Conservation (phyloP, 768 basidiomycete species). For the Pleurotus djamor region DNA sequence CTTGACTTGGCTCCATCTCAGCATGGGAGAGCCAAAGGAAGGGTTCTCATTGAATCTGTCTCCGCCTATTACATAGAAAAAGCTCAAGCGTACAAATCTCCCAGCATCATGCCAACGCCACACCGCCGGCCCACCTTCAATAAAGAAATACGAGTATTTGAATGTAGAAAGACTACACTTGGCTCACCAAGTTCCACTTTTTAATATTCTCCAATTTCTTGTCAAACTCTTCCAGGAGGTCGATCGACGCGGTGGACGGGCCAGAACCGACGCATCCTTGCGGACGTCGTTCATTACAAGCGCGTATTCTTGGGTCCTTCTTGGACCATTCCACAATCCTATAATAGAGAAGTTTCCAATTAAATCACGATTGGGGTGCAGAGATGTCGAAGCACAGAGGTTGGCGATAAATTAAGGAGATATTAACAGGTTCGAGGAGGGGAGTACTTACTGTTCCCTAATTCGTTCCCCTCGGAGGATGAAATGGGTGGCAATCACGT, state of each 20-base stretch:
- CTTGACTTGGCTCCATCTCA: no score
- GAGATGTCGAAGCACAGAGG: not conserved
- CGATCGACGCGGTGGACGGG: conserved; percentile 8
- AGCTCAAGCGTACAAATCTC: not conserved
- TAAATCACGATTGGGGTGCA: not conserved
- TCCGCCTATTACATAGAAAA: not conserved
- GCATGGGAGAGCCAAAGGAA: not conserved
- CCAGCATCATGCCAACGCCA: not conserved
- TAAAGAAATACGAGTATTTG: not conserved
- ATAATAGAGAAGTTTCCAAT: not conserved
- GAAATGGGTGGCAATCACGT: conserved; percentile 11
- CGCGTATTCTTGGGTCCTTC: conserved; percentile 21
- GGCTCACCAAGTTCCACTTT: conserved; percentile 17
- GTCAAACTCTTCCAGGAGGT: conserved; percentile 35
- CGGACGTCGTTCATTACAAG: conserved; percentile 12
- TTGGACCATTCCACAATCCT: conserved; percentile 34
- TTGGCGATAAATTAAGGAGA: not conserved
- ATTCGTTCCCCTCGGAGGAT: conserved; percentile 6
- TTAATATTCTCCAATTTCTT: conserved; percentile 29
- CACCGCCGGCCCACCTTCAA: not conserved
- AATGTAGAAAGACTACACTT: not conserved
- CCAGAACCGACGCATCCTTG: not conserved
- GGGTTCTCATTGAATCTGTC: not conserved
- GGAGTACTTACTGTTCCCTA: conserved; percentile 3
- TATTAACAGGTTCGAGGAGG: not conserved